Evolutionary conservation across 345 rosid species (phyloP).

Genomic region (Streptanthus diversifolius): DNA sequence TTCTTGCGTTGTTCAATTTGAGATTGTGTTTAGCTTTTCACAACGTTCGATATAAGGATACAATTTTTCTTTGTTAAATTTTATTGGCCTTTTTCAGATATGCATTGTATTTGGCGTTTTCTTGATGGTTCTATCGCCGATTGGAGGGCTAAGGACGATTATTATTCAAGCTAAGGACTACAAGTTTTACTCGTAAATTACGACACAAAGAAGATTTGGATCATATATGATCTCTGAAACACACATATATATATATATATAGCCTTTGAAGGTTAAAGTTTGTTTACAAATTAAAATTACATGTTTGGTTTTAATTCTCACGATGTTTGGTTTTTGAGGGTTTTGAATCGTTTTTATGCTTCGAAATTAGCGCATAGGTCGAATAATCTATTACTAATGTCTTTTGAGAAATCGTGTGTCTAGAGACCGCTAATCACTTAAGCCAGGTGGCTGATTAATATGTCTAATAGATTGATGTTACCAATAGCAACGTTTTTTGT

Average conservation of each 20-base stretch:
- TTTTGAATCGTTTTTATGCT: neutral
- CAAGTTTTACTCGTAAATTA: conserved; percentile 52
- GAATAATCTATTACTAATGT: too few relatives aligned
- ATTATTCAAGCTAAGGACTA: conserved; percentile 51
- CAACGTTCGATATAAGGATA: neutral
- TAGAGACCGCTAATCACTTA: too few relatives aligned
- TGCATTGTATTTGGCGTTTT: conserved; percentile 58
- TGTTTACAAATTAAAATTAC: neutral
- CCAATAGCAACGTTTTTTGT: neutral
- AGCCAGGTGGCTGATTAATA: neutral
- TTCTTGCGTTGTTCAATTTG: neutral
- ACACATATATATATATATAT: too few relatives aligned
- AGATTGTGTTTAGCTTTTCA: neutral
- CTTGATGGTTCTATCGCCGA: conserved; percentile 64
- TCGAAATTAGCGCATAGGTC: too few relatives aligned
- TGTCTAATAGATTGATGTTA: neutral
- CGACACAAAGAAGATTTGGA: neutral
- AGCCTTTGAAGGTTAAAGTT: neutral
- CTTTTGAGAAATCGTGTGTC: too few relatives aligned
- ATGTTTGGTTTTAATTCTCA: neutral
- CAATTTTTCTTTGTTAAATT: neutral
- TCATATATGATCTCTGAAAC: neutral
- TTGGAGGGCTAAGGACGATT: conserved; percentile 74
- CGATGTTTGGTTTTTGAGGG: neutral
- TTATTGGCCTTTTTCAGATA: conserved; percentile 41